A percentile compares a stretch with the other conserved stretches of the same genome.
Conservation (phyloP, 2,329 filamentous ascomycete species). For the Alternaria angustiovoidea region DNA sequence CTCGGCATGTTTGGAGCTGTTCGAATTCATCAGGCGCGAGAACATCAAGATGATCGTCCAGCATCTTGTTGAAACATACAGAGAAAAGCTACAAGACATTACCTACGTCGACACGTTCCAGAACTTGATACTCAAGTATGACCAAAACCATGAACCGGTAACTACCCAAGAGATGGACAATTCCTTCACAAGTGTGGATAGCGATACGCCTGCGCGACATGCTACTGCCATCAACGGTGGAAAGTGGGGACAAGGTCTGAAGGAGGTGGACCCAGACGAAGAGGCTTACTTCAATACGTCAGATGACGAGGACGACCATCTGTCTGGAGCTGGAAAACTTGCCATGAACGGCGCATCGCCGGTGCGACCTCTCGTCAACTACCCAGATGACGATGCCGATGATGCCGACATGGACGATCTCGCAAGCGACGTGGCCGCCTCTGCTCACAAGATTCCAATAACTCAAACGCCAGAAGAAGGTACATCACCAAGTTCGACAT, state of each 20-base stretch:
- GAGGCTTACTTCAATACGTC: slow-evolving; percentile 94
- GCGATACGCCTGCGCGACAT: slow-evolving; percentile 53
- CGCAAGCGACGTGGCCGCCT: slow-evolving; percentile 50
- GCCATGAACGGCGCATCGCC: slow-evolving; percentile 70
- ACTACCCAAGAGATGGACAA: slow-evolving; percentile 64
- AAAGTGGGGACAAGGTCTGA: slow-evolving; percentile 73
- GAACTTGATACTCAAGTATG: slow-evolving; percentile 76
- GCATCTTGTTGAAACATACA: slow-evolving; percentile 84
- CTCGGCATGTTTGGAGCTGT: slow-evolving; percentile 92
- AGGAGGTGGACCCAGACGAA: slow-evolving; percentile 83
- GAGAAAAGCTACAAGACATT: slow-evolving; percentile 77
- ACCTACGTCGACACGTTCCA: slow-evolving; percentile 88
- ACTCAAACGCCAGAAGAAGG: slow-evolving; percentile 37
- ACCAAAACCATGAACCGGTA: slow-evolving; percentile 71
- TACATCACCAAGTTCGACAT: slow-evolving; percentile 34
- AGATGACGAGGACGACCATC: slow-evolving; percentile 78
- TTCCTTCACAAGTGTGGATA: slow-evolving; percentile 76
- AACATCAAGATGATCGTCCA: slow-evolving; percentile 75
- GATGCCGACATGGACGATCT: slow-evolving; percentile 67
- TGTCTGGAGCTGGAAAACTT: slow-evolving; percentile 43
- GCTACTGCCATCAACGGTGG: slow-evolving; percentile 63
- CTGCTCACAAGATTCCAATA: slow-evolving; percentile 35
- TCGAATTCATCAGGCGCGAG: slow-evolving; percentile 79
- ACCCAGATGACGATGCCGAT: slow-evolving; percentile 83
- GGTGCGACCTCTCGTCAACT: slow-evolving; percentile 80